phyloP scores from a whole-genome alignment of 345 rosid genomes.

The Sapria himalayana region DNA sequence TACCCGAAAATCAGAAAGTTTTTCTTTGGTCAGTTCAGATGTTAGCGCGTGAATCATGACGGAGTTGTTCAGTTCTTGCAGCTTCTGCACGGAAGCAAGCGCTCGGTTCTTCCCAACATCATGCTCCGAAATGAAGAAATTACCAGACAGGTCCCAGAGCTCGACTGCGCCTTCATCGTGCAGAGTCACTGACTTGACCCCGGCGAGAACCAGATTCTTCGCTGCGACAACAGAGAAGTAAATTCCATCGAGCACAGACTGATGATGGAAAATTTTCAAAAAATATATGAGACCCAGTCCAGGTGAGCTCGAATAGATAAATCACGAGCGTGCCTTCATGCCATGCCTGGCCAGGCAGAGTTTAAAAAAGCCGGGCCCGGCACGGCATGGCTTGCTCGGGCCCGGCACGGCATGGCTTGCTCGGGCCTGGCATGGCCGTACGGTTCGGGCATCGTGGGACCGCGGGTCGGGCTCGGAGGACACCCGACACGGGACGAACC shows the following conservation, averaged over 20 bases:
- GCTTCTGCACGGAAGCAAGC: conserved; percentile 75
- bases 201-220: conserved; percentile 89
- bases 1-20: conserved; percentile 80
- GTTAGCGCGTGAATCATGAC: conserved; percentile 58
- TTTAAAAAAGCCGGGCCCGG: too few species aligned
- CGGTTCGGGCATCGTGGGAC: too few species aligned
- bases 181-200: conserved; percentile 91
- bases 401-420: too few species aligned
- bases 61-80: conserved; percentile 90
- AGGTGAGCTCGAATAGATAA: too few species aligned
- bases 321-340: too few species aligned
- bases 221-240: conserved; percentile 26
- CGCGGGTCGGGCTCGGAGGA: too few species aligned
- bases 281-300: too few species aligned
- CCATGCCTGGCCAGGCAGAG: too few species aligned
- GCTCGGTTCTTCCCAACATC: conserved; percentile 91
- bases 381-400: too few species aligned
- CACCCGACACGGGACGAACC: too few species aligned
- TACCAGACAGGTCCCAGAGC: conserved; percentile 84
- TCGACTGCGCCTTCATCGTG: conserved; percentile 75
- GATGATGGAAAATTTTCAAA: background rate
- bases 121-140: conserved; percentile 61
- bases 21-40: conserved; percentile 42
- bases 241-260: background rate
- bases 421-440: too few species aligned